Percentiles rank a stretch among this genome's conserved stretches.
These are phyloP conservation scores for Bipolaris victoriae DNA, from an alignment of 2,329 filamentous ascomycete genomes.

Conservation along the genomic window DNA sequence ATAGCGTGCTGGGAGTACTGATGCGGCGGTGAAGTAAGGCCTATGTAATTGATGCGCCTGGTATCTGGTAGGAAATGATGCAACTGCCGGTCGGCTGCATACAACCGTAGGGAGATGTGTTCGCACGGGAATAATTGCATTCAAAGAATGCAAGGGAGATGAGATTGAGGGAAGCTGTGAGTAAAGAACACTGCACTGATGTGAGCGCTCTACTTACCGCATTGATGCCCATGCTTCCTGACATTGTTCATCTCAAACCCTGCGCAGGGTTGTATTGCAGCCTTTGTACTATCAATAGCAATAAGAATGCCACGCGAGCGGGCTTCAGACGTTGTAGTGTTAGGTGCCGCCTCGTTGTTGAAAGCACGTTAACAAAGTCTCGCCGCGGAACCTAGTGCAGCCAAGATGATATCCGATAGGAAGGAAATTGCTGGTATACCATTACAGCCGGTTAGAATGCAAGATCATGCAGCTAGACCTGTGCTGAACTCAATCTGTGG, in stretches of 20 bases:
- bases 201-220: conserved; percentile 10
- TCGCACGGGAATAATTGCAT: background rate
- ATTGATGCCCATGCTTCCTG: conserved; percentile 1
- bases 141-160: background rate
- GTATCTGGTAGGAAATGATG: background rate
- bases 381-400: background rate
- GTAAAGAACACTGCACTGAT: background rate
- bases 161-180: background rate
- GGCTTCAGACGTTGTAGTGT: background rate
- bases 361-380: background rate
- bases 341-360: background rate
- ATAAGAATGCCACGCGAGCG: background rate
- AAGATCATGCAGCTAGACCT: conserved; percentile 18
- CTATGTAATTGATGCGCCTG: background rate
- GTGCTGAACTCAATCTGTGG: background rate
- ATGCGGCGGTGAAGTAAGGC: too few species aligned
- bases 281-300: background rate
- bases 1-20: too few species aligned
- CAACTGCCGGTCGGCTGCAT: background rate
- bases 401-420: background rate
- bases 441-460: conserved; percentile 3
- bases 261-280: background rate
- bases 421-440: background rate
- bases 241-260: background rate
- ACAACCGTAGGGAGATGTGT: background rate